Conservation (phyloP, 2,329 filamentous ascomycete species). For the Apiospora kogelbergensis region DNA sequence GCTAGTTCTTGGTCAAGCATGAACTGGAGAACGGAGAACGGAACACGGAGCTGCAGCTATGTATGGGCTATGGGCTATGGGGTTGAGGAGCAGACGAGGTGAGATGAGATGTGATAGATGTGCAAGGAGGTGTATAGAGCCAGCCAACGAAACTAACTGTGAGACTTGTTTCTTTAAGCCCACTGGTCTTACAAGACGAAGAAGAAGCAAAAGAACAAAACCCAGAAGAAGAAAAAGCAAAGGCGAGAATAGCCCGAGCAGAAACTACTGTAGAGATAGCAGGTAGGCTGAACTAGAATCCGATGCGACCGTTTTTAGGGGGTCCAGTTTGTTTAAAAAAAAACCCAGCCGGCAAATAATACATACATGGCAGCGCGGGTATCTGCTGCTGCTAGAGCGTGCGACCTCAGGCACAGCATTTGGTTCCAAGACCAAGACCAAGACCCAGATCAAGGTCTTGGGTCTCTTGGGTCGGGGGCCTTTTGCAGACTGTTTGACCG, state of each 20-base stretch:
- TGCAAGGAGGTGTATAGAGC: neutral
- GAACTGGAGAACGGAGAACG: neutral
- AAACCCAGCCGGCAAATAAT: neutral
- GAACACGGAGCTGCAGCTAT: neutral
- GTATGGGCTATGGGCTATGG: neutral
- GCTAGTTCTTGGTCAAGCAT: neutral
- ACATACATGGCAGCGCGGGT: slow-evolving; percentile 3
- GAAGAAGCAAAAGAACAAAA: slow-evolving; percentile 1
- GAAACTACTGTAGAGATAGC: neutral
- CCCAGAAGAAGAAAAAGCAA: slow-evolving; percentile 1
- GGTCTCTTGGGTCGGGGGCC: neutral
- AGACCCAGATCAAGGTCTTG: neutral
- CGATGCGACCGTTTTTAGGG: slow-evolving; percentile 5
- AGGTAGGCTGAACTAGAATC: neutral
- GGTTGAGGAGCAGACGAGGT: neutral
- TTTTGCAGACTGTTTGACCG: slow-evolving; percentile 3
- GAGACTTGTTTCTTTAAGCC: neutral
- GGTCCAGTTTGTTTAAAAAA: slow-evolving; percentile 3
- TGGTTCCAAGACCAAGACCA: neutral
- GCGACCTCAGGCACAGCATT: neutral
- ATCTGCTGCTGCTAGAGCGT: neutral
- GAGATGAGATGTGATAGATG: neutral
- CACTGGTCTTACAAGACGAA: neutral
- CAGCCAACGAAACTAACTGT: neutral
- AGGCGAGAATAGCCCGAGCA: neutral